Evolutionary conservation across 345 rosid species (phyloP), one percentile per base, ranked within the genome.

Genomic region (Cochlearia excelsa): DNA sequence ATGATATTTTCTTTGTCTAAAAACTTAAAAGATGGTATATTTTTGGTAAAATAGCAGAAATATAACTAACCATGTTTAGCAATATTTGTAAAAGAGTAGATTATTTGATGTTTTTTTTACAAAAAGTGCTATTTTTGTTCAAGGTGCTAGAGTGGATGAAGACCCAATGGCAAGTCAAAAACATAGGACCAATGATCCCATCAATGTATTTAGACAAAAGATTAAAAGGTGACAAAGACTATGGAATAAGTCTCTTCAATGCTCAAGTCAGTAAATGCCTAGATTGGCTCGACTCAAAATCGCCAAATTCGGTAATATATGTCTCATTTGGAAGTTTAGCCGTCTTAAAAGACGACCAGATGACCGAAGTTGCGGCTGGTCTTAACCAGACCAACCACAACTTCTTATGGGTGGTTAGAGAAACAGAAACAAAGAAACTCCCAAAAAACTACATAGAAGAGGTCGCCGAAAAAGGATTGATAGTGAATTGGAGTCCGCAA

Each of bases 401-500:
- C 56, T 81, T 81, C 72, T 55, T 84, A 33, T 84, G 90, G 87
- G 85, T 77, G 5, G 83, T 78, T 1, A 78, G 87, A 60, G 80
- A 81, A 54, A 70, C 83, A 0, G 85, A 84, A 54, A 47, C 56
- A 30, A 45, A 58, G 7, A 81, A 77, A 65, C 76, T 82, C 44
- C 85, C 83, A 2, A 30, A 4, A 27, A 54, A 55, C 6, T 71
- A 79, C 59, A 6, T 28, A 4, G 72, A 70, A 26, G 81, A 75
- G 33, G 33, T 61, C 4, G 54, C 64, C 35, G 79, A 74, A 3
- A 66, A 66, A 41, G 81, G 81, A 6, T 44, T 81, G 51, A 52
- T 83, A 31, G 80, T 81, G 37, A 74, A 7, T 1, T 81, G 89
- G 89, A 71, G 84, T 50, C 75, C 74, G 51, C 86, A 83, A 9